These are phyloP conservation scores for Lasiodiplodia gonubiensis DNA, from an alignment of 2,329 filamentous ascomycete genomes.

Conservation along the genomic window DNA sequence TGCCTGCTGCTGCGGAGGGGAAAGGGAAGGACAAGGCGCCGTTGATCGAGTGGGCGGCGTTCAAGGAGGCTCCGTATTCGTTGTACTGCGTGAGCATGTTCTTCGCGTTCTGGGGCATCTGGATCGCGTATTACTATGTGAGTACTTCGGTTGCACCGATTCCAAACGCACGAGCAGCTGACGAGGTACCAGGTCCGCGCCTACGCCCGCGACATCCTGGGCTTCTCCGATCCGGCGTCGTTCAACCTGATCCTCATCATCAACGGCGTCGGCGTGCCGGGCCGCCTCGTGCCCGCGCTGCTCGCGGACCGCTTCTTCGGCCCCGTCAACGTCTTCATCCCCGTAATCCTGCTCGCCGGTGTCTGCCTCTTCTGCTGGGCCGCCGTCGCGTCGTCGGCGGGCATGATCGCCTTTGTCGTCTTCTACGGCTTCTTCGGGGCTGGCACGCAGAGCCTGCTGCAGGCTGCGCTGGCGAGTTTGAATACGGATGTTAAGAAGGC, in stretches of 20 bases:
- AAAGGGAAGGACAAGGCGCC: slow-evolving; percentile 48
- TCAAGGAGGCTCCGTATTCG: slow-evolving; percentile 60
- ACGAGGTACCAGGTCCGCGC: slow-evolving; percentile 4
- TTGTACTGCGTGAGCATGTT: slow-evolving; percentile 53
- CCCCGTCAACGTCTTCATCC: slow-evolving; percentile 50
- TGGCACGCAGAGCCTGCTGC: slow-evolving; percentile 52
- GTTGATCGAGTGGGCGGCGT: slow-evolving; percentile 61
- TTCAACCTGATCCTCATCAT: slow-evolving; percentile 24
- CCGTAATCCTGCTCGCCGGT: slow-evolving; percentile 45
- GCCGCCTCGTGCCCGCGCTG: slow-evolving; percentile 55
- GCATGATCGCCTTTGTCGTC: slow-evolving; percentile 51
- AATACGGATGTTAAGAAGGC: slow-evolving; percentile 49
- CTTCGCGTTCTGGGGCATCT: slow-evolving; percentile 56
- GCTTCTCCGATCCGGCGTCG: slow-evolving; percentile 60
- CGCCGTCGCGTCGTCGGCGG: slow-evolving; percentile 43
- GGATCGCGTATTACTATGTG: slow-evolving; percentile 65
- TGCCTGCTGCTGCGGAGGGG: no score
- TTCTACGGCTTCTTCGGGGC: slow-evolving; percentile 57
- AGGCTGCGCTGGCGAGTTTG: slow-evolving; percentile 51
- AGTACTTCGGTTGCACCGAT: slow-evolving; percentile 22
- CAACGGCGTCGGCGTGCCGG: slow-evolving; percentile 41
- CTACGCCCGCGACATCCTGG: slow-evolving; percentile 35
- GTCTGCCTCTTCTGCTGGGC: slow-evolving; percentile 54
- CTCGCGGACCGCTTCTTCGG: slow-evolving; percentile 51
- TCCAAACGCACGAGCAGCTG: neutral